Conservation (phyloP, 2,329 filamentous ascomycete species). For the Mollisiaceae sp. region DNA sequence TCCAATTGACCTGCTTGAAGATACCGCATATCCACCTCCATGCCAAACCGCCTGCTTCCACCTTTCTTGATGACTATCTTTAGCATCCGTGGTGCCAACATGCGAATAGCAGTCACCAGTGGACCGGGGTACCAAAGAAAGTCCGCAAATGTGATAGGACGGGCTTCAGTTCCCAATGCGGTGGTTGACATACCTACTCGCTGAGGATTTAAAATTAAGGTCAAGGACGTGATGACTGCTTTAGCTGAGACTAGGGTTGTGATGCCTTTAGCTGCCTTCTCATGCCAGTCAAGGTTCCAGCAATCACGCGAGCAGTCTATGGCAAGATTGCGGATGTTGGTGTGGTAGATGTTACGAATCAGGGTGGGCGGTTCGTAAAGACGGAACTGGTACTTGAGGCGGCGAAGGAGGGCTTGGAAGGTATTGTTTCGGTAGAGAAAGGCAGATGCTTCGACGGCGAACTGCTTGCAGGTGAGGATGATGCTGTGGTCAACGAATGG, state of each 20-base stretch:
- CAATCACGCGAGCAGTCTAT: slow-evolving; percentile 30
- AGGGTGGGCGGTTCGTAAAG: slow-evolving; percentile 4
- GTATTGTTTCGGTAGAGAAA: slow-evolving; percentile 37
- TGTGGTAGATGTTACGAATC: slow-evolving; percentile 23
- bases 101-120: slow-evolving; percentile 31
- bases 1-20: slow-evolving; percentile 1
- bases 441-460: slow-evolving; percentile 30
- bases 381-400: neutral
- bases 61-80: slow-evolving; percentile 36
- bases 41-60: slow-evolving; percentile 19
- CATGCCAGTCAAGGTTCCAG: slow-evolving; percentile 30
- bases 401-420: slow-evolving; percentile 34
- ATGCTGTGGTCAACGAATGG: slow-evolving; percentile 21
- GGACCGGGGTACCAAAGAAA: slow-evolving; percentile 31
- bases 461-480: slow-evolving; percentile 34
- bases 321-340: slow-evolving; percentile 30
- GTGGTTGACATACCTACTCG: slow-evolving; percentile 25
- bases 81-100: slow-evolving; percentile 31
- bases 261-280: slow-evolving; percentile 29
- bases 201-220: slow-evolving; percentile 31
- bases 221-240: slow-evolving; percentile 31
- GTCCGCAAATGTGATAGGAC: slow-evolving; percentile 34
- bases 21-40: slow-evolving; percentile 27
- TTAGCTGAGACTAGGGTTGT: slow-evolving; percentile 26
- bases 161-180: slow-evolving; percentile 23